Evolutionary conservation across 352 stramenopile species (phyloP), one percentile per base, ranked within the genome.

Genomic region (Elongisporangium senticosum): DNA sequence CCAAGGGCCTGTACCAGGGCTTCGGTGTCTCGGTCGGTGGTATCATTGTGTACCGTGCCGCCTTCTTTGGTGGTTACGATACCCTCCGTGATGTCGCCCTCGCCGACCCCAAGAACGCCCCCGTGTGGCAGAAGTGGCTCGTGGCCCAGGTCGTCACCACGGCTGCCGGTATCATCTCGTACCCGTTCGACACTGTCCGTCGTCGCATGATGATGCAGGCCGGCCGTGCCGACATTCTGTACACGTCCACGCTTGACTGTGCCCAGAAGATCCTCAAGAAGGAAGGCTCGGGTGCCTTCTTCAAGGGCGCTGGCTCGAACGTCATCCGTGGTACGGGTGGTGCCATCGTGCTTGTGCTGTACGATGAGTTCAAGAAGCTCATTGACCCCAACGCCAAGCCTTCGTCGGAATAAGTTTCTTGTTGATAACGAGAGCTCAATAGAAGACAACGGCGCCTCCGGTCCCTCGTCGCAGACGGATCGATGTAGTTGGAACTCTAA

Each of bases 261-360:
- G 98, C 98, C 62, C 52, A 23, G 49, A 99, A 99, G 89, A 99
- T 99, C 73, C 63, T 97, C 40, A 83, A 87, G 62, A 93, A 99
- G 55, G 97, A 99, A 84, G 97, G 97, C 70, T 63, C 72, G 47
- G 65, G 77, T 52, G 97, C 96, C 56, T 97, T 99, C 73, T 99
- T 99, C 90, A 99, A 99, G 93, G 97, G 97, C 71, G 97, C 97
- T 57, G 95, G 94, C 67, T 98, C 97, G 63, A 99, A 99, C 81
- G 80, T 98, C 64, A 96, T 99, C 72, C 96, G 97, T 97, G 98
- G 96, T 65, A 98, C 98, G 69, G 97, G 97, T 71, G 96, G 96
- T 79, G 96, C 97, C 56, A 86, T 99, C 58, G 96, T 99, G 61
- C 90, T 99, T 80, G 97, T 99, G 50, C 77, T 99, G 65, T 99